Evolutionary conservation across 345 rosid species (phyloP).

Genomic region (Sonneratia caseolaris): DNA sequence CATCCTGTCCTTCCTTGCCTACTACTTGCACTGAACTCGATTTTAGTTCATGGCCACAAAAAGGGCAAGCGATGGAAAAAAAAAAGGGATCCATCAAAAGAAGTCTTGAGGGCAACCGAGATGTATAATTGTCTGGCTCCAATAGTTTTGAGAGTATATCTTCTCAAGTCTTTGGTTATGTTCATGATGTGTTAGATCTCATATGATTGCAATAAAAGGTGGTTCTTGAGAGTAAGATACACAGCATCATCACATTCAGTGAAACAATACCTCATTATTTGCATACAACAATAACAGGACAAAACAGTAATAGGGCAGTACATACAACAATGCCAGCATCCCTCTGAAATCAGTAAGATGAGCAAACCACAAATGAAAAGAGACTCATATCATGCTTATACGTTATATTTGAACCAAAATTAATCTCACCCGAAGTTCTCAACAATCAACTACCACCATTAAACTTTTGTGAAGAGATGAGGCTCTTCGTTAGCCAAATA

Average conservation of each 20-base stretch:
- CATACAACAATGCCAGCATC: background rate
- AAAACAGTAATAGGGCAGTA: background rate
- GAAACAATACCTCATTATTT: background rate
- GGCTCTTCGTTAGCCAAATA: conserved; percentile 88
- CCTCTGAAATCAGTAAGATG: conserved; percentile 1
- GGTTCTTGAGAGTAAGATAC: too few relatives aligned
- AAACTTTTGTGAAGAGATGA: conserved; percentile 68
- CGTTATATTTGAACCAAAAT: conserved; percentile 14
- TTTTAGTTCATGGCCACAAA: background rate
- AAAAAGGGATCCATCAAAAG: background rate
- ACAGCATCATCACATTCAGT: background rate
- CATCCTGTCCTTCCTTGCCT: conserved; percentile 48
- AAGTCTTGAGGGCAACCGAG: background rate
- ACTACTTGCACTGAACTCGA: conserved; percentile 36
- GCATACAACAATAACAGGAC: background rate
- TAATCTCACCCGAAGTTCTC: background rate
- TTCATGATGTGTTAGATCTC: background rate
- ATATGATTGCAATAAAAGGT: background rate
- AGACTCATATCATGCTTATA: conserved; percentile 2
- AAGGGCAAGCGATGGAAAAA: too few relatives aligned
- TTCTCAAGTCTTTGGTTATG: background rate
- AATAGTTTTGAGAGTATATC: background rate
- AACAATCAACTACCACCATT: conserved; percentile 33
- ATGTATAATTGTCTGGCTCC: background rate
- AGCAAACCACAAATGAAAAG: background rate